phyloP scores from a whole-genome alignment of 2,329 filamentous ascomycete genomes.

The Colletotrichum magnum region DNA sequence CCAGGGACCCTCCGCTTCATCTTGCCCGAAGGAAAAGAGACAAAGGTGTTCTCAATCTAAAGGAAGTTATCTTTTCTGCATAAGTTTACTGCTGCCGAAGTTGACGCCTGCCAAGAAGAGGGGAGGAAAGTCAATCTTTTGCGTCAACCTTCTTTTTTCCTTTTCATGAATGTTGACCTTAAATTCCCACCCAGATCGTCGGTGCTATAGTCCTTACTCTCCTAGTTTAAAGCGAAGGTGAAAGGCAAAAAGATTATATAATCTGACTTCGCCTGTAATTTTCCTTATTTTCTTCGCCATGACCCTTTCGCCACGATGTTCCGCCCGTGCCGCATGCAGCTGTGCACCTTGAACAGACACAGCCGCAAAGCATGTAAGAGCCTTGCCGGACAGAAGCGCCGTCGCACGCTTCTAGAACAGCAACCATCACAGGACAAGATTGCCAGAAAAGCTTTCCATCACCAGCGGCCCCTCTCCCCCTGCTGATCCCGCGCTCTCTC shows the following conservation, averaged over 20 bases:
- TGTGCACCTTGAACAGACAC: not conserved
- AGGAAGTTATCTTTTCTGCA: no score
- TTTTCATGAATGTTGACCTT: no score
- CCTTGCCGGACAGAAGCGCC: not conserved
- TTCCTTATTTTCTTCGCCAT: not conserved
- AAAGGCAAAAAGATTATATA: no score
- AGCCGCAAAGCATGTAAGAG: not conserved
- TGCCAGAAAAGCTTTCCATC: not conserved
- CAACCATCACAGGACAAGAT: not conserved
- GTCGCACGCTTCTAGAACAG: constrained; percentile 27
- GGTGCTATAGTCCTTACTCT: no score
- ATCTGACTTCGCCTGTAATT: no score
- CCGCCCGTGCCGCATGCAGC: not conserved
- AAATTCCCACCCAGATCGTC: no score
- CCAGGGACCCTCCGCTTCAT: not conserved
- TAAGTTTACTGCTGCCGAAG: no score
- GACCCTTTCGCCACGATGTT: not conserved
- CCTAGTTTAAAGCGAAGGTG: no score
- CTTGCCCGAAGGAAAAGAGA: not conserved
- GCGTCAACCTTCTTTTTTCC: not conserved
- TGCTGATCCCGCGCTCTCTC: not conserved
- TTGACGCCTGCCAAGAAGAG: constrained; percentile 21
- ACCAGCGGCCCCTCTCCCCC: not conserved
- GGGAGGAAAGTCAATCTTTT: constrained; percentile 15
- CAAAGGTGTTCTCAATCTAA: not conserved